phyloP scores from a whole-genome alignment of 805 yeast genomes.

The Saturnispora halmiae region DNA sequence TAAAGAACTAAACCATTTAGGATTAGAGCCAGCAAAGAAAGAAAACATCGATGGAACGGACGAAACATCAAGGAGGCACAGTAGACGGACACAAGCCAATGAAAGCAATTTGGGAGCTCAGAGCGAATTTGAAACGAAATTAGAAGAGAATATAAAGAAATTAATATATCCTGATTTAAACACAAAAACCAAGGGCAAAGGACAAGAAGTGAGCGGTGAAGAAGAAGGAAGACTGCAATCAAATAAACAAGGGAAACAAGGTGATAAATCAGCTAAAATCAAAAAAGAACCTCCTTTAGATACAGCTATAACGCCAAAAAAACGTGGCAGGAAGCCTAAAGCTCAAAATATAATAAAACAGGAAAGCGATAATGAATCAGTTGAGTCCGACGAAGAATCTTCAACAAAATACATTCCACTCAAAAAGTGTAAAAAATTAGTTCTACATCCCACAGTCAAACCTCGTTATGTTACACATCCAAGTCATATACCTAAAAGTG shows the following conservation, averaged over 20 bases:
- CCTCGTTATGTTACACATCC: conserved; percentile 53
- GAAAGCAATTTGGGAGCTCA: background rate
- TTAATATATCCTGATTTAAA: background rate
- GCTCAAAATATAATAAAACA: too few species aligned
- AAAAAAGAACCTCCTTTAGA: too few species aligned
- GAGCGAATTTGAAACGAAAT: background rate
- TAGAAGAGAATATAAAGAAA: background rate
- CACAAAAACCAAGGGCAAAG: background rate
- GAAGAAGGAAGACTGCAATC: too few species aligned
- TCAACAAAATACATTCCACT: too few species aligned
- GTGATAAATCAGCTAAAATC: too few species aligned
- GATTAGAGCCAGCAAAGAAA: too few species aligned
- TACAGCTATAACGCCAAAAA: background rate
- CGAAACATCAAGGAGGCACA: conserved; percentile 2
- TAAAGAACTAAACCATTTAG: background rate
- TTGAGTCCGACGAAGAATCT: background rate
- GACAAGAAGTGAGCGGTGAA: too few species aligned
- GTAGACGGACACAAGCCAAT: background rate
- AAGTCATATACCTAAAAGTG: conserved; percentile 40
- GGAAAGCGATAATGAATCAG: too few species aligned
- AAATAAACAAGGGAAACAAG: too few species aligned
- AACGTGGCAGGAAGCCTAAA: too few species aligned
- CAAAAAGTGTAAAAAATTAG: conserved; percentile 10
- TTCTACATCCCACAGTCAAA: conserved; percentile 31
- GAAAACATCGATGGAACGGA: too few species aligned